Conservation (phyloP, 176 grass and related monocot genomes). For the Cenchrus fungigraminus region DNA sequence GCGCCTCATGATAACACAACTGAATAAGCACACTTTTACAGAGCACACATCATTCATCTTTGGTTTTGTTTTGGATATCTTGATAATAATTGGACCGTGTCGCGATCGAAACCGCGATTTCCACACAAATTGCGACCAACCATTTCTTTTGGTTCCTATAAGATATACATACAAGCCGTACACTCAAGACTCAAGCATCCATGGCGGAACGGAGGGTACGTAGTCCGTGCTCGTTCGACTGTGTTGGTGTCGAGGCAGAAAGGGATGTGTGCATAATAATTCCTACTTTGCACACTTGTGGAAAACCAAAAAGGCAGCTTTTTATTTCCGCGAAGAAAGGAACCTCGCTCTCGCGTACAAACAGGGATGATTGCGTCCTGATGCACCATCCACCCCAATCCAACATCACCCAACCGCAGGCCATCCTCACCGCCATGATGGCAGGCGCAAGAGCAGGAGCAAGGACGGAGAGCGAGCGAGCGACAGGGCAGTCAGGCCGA, state of each 20-base stretch:
- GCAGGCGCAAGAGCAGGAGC: not conserved
- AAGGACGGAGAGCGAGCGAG: no score
- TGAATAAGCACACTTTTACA: not conserved
- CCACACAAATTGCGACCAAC: not conserved
- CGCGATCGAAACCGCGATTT: not conserved
- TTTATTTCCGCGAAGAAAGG: constrained; percentile 31
- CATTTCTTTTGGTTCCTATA: not conserved
- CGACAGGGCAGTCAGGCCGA: constrained; percentile 5
- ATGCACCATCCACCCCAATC: constrained; percentile 19
- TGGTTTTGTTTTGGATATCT: not conserved
- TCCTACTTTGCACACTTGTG: constrained; percentile 23
- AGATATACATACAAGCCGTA: not conserved
- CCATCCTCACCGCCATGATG: constrained; percentile 27
- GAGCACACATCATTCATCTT: not conserved
- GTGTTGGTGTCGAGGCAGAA: not conserved
- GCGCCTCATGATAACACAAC: not conserved
- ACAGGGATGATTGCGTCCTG: constrained; percentile 49
- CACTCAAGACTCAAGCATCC: not conserved
- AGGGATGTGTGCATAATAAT: not conserved
- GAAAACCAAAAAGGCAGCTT: not conserved
- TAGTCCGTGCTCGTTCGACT: not conserved
- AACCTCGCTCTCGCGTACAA: constrained; percentile 28
- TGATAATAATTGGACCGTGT: not conserved
- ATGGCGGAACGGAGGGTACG: not conserved
- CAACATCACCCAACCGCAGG: constrained; percentile 42